Base-by-base conservation (phyloP, 2,329 filamentous ascomycete species). In the Cladosporium sp. region DNA sequence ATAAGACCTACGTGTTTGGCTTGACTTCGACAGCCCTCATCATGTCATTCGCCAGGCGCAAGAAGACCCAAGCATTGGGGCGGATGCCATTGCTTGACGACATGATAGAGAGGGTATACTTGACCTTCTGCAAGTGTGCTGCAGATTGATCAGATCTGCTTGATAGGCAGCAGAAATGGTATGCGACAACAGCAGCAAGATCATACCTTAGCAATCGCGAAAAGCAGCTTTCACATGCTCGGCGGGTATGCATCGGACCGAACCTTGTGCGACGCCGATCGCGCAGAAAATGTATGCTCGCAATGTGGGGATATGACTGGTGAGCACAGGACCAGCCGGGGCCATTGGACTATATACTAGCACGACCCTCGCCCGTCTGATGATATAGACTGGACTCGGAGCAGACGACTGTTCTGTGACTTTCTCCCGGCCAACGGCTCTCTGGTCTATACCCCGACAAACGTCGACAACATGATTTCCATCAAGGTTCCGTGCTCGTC, bases 401-500 rank as follows among this genome's bases (percentile, higher is more conserved):
- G 52, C 40, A 47, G 22, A 55, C 52, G 52, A 55, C 52, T 35
- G 19, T 55, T 47, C 52, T 55, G 52, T 55, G 36, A 20, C 24
- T 34, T 17, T 28, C 40, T 39, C 20, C 40, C 52, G 52, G 52
- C 34, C 40, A 45, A 28, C 42, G 40, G 25, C 28, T 36, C 28
- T 22, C 45, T 48, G 24, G 28, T 25, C 24, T 35, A 12, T n/a
- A 19, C 19, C n/a, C 10, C n/a, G 25, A 2, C 47, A 13, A 13
- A 19, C 28, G 34, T 50, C 54, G 45, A 42, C 48, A 58, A 36
- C 40, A 58, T 58, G 56, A 58, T 53, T 20, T 52, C 56, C 13
- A 58, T 58, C 56, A 58, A 67, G 76, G 90, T 91, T 61, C 93
- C 93, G 64, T 95, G 90, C 78, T 97, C 93, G 60, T 97, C 92